These are phyloP conservation scores for Hypoxylon fuscum DNA, from an alignment of 495 filamentous ascomycete species.

Conservation along the genomic window DNA sequence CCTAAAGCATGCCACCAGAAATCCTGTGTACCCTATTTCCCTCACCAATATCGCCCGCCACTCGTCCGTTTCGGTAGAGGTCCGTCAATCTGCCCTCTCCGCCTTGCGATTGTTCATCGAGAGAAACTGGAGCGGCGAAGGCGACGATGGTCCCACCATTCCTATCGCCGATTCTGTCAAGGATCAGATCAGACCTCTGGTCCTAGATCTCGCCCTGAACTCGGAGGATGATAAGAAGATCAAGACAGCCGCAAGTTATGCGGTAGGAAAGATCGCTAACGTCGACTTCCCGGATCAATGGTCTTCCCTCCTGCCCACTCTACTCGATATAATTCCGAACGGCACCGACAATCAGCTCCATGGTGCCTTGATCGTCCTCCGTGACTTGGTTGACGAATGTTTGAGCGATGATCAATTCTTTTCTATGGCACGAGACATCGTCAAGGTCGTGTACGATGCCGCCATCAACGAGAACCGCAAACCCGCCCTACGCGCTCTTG, in stretches of 20 bases:
- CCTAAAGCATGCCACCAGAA: slow-evolving; percentile 70
- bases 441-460: slow-evolving; percentile 82
- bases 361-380: slow-evolving; percentile 86
- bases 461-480: slow-evolving; percentile 79
- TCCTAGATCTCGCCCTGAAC: slow-evolving; percentile 81
- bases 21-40: slow-evolving; percentile 74
- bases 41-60: slow-evolving; percentile 83
- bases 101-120: slow-evolving; percentile 83
- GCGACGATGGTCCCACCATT: slow-evolving; percentile 70
- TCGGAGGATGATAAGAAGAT: slow-evolving; percentile 82
- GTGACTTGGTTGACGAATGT: slow-evolving; percentile 90
- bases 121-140: slow-evolving; percentile 72
- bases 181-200: slow-evolving; percentile 69
- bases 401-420: slow-evolving; percentile 96
- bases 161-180: slow-evolving; percentile 74
- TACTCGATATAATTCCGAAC: slow-evolving; percentile 78
- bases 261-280: slow-evolving; percentile 95
- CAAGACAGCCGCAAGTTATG: slow-evolving; percentile 81
- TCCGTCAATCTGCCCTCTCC: slow-evolving; percentile 84
- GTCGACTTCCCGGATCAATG: slow-evolving; percentile 94
- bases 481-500: slow-evolving; percentile 77
- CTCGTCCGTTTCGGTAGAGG: slow-evolving; percentile 69
- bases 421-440: slow-evolving; percentile 80
- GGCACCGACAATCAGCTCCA: slow-evolving; percentile 82
- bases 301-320: slow-evolving; percentile 81